Evolutionary conservation across 2,329 filamentous ascomycete species (phyloP).

Genomic region (Grosmannia clavigera): DNA sequence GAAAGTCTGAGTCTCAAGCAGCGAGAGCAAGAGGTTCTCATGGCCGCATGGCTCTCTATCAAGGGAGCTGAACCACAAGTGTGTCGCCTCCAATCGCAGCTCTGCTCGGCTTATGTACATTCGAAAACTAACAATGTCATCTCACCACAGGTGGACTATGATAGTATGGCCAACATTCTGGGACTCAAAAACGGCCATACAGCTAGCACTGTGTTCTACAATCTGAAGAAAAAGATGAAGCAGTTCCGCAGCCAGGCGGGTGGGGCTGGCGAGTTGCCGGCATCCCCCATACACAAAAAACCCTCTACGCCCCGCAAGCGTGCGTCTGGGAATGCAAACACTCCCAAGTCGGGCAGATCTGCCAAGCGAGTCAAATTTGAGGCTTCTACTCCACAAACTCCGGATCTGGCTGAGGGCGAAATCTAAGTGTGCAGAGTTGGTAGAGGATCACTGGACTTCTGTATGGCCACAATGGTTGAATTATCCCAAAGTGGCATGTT

Average conservation of each 20-base stretch:
- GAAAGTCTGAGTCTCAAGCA: not conserved
- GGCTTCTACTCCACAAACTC: not conserved
- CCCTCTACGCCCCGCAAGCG: slow-evolving; percentile 3
- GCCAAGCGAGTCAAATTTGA: slow-evolving; percentile 4
- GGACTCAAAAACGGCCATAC: slow-evolving; percentile 7
- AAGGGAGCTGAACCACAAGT: slow-evolving; percentile 10
- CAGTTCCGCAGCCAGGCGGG: not conserved
- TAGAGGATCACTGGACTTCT: not conserved
- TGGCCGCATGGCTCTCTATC: slow-evolving; percentile 10
- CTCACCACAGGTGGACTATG: slow-evolving; percentile 6
- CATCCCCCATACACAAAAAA: not conserved
- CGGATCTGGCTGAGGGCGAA: not conserved
- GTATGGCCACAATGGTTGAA: not conserved
- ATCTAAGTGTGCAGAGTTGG: not conserved
- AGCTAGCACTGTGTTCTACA: slow-evolving; percentile 7
- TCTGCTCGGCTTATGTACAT: not conserved
- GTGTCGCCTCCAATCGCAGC: not conserved
- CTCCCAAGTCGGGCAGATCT: slow-evolving; percentile 1
- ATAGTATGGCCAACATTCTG: slow-evolving; percentile 5
- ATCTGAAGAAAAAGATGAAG: slow-evolving; percentile 8
- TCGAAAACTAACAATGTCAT: not conserved
- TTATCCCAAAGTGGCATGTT: not conserved
- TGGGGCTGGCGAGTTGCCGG: not conserved
- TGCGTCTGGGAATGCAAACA: not conserved
- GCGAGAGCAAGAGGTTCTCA: slow-evolving; percentile 10